Base-by-base conservation (phyloP, 2,329 filamentous ascomycete species). In the Xylariaceae sp. region DNA sequence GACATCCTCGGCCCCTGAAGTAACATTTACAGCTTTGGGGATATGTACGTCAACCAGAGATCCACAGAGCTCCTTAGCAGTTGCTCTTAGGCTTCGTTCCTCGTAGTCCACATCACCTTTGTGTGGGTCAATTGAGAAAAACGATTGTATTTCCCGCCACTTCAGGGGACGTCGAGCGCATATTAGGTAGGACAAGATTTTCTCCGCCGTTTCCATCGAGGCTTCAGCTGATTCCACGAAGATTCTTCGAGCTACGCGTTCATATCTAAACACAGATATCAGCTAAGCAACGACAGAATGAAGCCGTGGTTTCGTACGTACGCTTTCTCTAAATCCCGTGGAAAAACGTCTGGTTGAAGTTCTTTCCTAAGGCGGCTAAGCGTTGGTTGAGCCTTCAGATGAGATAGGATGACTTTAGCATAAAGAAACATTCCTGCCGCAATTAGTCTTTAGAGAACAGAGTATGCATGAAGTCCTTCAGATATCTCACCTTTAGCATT, bases 141-240 rank as follows among this genome's bases (percentile, higher is more conserved):
- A 8, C 2, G 57, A 47, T 19, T 60, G 57, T 12, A 60, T 53
- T 26, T 60, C 53, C 21, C 53, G 57, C 57, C 57, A 56, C 23
- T 47, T 33, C 4, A 60, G 47, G 6, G 34, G 53, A 4, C 57
- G 41, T n/a, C 26, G 52, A 5, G 53, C 43, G 17, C 53, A 56
- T 7, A 28, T 40, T 12, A 60, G 11, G 53, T 46, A 56, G 11
- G 46, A 28, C 34, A 60, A 14, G 3, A 56, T 37, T 21, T 40
- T 60, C 12, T 16, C 31, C 11, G 47, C 43, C 34, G 56, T 47
- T 11, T 56, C 41, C 2, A 23, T 14, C 24, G 51, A 19, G 14
- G 28, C 40, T 12, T 3, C 7, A 1, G 40, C 43, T 43, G 52
- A 47, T 6, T n/a, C 23, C 33, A 37, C 31, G 17, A 46, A 39